Base-by-base conservation (phyloP, 805 yeast genomes). In the Tanozyma kutaoensis region DNA sequence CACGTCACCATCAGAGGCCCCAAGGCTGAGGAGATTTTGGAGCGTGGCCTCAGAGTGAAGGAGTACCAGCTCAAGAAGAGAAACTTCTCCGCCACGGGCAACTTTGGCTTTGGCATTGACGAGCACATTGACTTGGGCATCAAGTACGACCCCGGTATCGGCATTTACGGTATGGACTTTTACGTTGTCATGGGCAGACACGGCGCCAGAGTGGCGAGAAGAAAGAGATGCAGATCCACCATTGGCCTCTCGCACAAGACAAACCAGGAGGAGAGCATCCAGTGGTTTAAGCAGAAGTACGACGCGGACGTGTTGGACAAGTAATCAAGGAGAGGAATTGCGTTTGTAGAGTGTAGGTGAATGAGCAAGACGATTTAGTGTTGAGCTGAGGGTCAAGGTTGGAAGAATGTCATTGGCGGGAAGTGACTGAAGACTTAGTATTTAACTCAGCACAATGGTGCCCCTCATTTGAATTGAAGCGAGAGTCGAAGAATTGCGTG, bases 141-240 rank as follows among this genome's bases (percentile, higher is more conserved):
- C 79, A 91, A 91, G 76, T 91, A 91, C 73, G 98, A 91, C 69
- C 98, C 98, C 68, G 75, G 81, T 59, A 91, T 91, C 58, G 97
- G 97, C 66, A 91, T 91, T 64, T 91, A 88, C 91, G 98, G 98
- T 78, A 91, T 80, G 93, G 98, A 91, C 71, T 91, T 91, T 84
- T 91, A 86, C 86, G 85, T 91, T 60, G 95, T 88, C 59, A 71
- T 91, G 72, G 96, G 95, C 66, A 88, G 98, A 73, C 91, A 95
- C 61, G 98, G 98, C 72, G 78, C 75, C 74, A 82, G 98, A 73
- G 81, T 91, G 52, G 75, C 97, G 57, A 88, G 97, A 76, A 80
- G 91, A 79, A 91, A 91, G 93, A 82, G 94, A 73, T 70, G 80
- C 60, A 71, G 75, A 60, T 70, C 84, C 54, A 69, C 66, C 50